Percentiles rank a stretch among this genome's conserved stretches.
Conservation (phyloP, 2,329 filamentous ascomycete genomes). For the Penicillium hordei region DNA sequence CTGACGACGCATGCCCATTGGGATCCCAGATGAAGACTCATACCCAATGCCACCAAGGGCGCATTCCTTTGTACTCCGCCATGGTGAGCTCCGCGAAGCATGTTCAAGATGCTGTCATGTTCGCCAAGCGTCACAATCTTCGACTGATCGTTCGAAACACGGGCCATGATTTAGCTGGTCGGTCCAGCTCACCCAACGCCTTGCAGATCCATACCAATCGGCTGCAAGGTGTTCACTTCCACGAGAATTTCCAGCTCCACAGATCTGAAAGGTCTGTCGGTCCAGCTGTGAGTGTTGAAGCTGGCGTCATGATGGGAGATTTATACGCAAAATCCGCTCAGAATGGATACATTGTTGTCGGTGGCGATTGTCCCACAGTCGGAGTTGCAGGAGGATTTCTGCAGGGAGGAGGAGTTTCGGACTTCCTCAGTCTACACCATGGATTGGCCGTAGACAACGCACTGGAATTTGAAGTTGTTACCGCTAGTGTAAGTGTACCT, state of each 20-base stretch:
- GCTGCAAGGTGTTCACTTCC: conserved; percentile 29
- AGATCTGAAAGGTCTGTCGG: background rate
- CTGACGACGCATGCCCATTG: background rate
- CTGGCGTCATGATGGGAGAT: conserved; percentile 9
- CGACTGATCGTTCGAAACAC: conserved; percentile 53
- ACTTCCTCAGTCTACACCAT: conserved; percentile 48
- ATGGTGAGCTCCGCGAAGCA: background rate
- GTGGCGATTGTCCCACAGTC: conserved; percentile 15
- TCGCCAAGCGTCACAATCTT: conserved; percentile 18
- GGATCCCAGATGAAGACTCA: background rate
- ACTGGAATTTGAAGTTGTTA: conserved; percentile 51
- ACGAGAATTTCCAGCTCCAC: background rate
- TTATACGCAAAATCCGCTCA: conserved; percentile 4
- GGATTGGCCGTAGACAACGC: conserved; percentile 55
- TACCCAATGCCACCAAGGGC: background rate
- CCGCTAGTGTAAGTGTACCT: conserved; percentile 33
- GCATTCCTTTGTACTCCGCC: background rate
- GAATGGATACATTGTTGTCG: conserved; percentile 1
- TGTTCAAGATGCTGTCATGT: conserved; percentile 1
- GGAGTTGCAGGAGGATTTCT: conserved; percentile 38
- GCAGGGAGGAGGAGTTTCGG: conserved; percentile 44
- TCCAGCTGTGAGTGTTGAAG: conserved; percentile 13
- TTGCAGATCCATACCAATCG: conserved; percentile 43
- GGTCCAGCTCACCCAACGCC: conserved; percentile 37
- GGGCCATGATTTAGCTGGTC: conserved; percentile 50